A percentile compares a stretch with the other conserved stretches of the same genome.
Evolutionary conservation across 139 green algal species (phyloP).

Genomic region (Eudorina sp.): DNA sequence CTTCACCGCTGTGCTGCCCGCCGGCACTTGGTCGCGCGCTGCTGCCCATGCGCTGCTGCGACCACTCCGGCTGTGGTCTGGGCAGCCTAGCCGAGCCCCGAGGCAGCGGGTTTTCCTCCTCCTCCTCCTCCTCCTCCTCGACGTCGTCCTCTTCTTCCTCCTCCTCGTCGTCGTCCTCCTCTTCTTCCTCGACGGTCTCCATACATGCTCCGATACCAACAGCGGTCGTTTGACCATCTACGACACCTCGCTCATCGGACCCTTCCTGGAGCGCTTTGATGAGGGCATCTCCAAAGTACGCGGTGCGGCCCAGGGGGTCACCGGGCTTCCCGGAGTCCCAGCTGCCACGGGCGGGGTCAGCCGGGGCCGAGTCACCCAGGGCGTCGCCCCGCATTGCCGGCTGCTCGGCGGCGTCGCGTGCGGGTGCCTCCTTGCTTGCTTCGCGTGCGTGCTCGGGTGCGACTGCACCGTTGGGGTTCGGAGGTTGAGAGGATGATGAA

Average conservation of each 20-base stretch:
- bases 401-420: too few species aligned
- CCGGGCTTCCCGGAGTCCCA: too few species aligned
- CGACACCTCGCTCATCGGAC: not conserved
- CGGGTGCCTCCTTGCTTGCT: too few species aligned
- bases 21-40: not conserved
- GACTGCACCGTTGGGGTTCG: too few species aligned
- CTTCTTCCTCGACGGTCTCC: too few species aligned
- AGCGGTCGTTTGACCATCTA: too few species aligned
- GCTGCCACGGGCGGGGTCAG: too few species aligned
- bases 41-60: not conserved
- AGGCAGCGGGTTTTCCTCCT: not conserved
- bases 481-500: too few species aligned
- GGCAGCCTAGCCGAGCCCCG: not conserved
- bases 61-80: not conserved
- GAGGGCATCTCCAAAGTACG: conserved; percentile 5
- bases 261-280: not conserved
- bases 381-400: too few species aligned
- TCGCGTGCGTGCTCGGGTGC: too few species aligned
- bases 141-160: not conserved
- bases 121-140: not conserved
- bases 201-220: too few species aligned
- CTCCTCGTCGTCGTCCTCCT: not conserved
- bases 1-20: not conserved
- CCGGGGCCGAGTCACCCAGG: too few species aligned
- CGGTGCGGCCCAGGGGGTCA: not conserved